A percentile compares a stretch with the other conserved stretches of the same genome.
These are phyloP conservation scores for Aspergillus panamensis DNA, from an alignment of 495 filamentous ascomycete genomes.

Conservation along the genomic window DNA sequence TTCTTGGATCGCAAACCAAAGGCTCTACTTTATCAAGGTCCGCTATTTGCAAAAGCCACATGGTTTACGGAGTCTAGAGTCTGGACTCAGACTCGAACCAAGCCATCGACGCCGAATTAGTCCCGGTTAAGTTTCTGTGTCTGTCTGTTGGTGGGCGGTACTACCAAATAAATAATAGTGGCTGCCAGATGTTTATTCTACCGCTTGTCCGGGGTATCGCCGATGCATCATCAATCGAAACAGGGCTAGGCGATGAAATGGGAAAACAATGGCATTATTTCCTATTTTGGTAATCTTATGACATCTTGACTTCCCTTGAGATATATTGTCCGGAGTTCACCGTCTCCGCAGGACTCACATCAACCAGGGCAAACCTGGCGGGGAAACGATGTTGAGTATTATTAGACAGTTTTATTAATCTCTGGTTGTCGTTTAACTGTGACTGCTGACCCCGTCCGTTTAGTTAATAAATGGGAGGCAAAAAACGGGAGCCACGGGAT, in stretches of 20 bases:
- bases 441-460: background rate
- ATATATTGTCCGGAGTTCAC: too few species aligned
- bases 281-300: too few species aligned
- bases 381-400: background rate
- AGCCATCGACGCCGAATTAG: background rate
- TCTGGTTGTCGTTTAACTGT: background rate
- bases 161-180: background rate
- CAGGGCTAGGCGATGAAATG: background rate
- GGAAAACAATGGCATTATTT: background rate
- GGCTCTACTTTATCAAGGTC: background rate
- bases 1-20: background rate
- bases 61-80: constrained; percentile 7
- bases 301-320: too few species aligned
- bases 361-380: background rate
- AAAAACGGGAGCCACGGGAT: constrained; percentile 11
- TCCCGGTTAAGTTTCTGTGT: background rate
- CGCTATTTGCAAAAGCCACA: constrained; percentile 17
- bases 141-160: background rate
- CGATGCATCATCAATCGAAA: background rate
- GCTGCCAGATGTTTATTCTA: background rate
- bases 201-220: constrained; percentile 1
- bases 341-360: too few species aligned
- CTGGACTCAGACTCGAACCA: too few species aligned
- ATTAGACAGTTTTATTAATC: background rate
- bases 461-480: constrained; percentile 6